These are phyloP conservation scores for Alternaria rosae DNA, from an alignment of 2,329 filamentous ascomycete species.

Conservation along the genomic window DNA sequence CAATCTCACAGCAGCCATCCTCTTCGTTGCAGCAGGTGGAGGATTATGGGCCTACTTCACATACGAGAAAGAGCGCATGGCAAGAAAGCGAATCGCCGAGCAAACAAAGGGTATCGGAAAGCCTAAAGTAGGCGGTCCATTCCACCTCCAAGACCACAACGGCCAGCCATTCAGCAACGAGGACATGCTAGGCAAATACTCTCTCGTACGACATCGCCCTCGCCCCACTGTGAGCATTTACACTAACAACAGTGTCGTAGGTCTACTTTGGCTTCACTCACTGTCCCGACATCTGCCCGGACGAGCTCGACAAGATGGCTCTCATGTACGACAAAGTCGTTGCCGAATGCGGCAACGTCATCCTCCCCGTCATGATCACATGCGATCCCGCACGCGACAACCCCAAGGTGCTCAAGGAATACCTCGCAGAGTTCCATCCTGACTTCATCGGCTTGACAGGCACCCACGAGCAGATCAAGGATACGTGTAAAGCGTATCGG, in stretches of 20 bases:
- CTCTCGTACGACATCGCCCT: slow-evolving; percentile 64
- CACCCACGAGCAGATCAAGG: slow-evolving; percentile 91
- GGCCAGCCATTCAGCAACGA: slow-evolving; percentile 78
- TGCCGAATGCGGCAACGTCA: slow-evolving; percentile 56
- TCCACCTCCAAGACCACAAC: slow-evolving; percentile 82
- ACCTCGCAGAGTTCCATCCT: slow-evolving; percentile 89
- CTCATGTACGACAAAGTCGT: slow-evolving; percentile 79
- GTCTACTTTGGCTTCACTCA: slow-evolving; percentile 99
- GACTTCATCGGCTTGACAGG: slow-evolving; percentile 88
- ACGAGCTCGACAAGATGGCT: slow-evolving; percentile 99
- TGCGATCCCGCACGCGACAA: slow-evolving; percentile 94
- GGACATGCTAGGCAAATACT: slow-evolving; percentile 86
- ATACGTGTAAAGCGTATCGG: slow-evolving; percentile 91
- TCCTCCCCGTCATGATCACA: slow-evolving; percentile 89
- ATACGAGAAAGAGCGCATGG: slow-evolving; percentile 89
- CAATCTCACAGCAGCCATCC: slow-evolving; percentile 85
- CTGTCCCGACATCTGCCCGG: slow-evolving; percentile 97
- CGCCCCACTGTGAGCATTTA: not conserved
- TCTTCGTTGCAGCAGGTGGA: slow-evolving; percentile 82
- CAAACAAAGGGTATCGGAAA: slow-evolving; percentile 90
- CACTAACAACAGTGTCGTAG: slow-evolving; percentile 54
- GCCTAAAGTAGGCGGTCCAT: slow-evolving; percentile 91
- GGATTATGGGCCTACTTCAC: slow-evolving; percentile 91
- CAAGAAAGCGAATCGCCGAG: slow-evolving; percentile 86
- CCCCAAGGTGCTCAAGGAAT: slow-evolving; percentile 81